Evolutionary conservation across 2,329 filamentous ascomycete species (phyloP).

Genomic region (Colletotrichum theobromicola): DNA sequence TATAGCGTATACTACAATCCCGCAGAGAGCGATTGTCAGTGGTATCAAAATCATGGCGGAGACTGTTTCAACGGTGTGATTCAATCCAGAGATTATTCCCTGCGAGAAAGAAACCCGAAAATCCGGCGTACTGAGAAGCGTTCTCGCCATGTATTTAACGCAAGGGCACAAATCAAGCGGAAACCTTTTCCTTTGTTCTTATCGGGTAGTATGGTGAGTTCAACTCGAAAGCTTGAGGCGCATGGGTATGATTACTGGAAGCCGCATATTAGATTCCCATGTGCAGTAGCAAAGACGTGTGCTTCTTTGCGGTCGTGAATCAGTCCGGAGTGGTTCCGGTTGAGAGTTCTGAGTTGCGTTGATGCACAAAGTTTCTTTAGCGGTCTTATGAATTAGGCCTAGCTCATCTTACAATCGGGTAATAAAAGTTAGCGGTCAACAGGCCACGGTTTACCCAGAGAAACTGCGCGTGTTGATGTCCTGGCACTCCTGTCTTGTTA

Average conservation of each 20-base stretch:
- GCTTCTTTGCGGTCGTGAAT: not conserved
- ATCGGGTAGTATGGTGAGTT: not conserved
- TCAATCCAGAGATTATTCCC: not conserved
- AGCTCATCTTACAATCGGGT: not conserved
- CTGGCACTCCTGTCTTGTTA: accelerated
- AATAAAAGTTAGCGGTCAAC: not conserved
- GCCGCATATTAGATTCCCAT: not conserved
- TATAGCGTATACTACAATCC: not conserved
- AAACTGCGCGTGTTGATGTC: not conserved
- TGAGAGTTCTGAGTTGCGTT: not conserved
- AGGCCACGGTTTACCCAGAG: not conserved
- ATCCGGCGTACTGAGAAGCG: accelerated
- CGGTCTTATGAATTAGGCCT: not conserved
- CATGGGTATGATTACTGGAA: not conserved
- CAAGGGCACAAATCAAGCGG: not conserved
- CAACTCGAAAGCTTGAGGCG: not conserved
- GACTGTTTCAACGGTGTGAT: too few species aligned
- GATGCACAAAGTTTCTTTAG: not conserved
- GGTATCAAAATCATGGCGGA: not conserved
- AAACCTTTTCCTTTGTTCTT: not conserved
- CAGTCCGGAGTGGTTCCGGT: not conserved
- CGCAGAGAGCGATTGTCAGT: not conserved
- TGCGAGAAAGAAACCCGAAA: accelerated
- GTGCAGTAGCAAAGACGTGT: not conserved
- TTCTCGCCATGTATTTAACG: not conserved